Conservation (phyloP, 78 protist species). For the Pigoraptor vietnamica region DNA sequence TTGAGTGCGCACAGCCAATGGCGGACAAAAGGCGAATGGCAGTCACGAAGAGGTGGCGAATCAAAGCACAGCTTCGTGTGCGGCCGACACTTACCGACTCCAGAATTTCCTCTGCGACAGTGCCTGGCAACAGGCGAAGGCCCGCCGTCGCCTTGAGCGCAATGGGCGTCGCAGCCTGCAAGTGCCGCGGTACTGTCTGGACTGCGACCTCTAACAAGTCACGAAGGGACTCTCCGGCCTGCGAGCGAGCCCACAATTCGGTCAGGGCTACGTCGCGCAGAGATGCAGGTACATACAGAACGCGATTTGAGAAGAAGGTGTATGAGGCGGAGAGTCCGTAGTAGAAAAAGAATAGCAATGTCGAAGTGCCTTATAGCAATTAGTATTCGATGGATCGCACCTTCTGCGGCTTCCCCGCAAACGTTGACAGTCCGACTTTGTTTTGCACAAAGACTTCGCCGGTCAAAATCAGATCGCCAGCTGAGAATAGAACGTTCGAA, state of each 20-base stretch:
- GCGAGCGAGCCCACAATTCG: too few relatives aligned
- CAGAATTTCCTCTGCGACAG: neutral
- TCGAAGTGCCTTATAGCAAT: too few relatives aligned
- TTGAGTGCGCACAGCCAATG: too few relatives aligned
- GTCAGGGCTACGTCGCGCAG: too few relatives aligned
- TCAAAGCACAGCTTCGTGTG: too few relatives aligned
- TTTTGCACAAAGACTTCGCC: conserved; percentile 13
- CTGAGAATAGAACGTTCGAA: neutral
- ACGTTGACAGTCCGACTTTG: conserved; percentile 14
- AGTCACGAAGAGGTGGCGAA: too few relatives aligned
- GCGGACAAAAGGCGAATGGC: too few relatives aligned
- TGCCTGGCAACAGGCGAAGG: conserved; percentile 16
- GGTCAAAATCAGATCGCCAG: neutral
- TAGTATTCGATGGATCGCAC: too few relatives aligned
- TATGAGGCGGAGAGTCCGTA: too few relatives aligned
- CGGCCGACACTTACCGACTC: neutral
- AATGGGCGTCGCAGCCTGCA: conserved; percentile 1
- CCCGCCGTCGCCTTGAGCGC: conserved; percentile 45
- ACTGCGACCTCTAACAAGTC: conserved; percentile 7
- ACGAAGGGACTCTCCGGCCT: neutral
- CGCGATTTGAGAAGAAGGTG: too few relatives aligned
- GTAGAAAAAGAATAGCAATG: too few relatives aligned
- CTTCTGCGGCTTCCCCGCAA: neutral
- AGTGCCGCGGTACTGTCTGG: neutral
- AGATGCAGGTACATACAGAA: too few relatives aligned